These are phyloP conservation scores for Diaporthe sp. DNA, from an alignment of 2,329 filamentous ascomycete species.

Conservation along the genomic window DNA sequence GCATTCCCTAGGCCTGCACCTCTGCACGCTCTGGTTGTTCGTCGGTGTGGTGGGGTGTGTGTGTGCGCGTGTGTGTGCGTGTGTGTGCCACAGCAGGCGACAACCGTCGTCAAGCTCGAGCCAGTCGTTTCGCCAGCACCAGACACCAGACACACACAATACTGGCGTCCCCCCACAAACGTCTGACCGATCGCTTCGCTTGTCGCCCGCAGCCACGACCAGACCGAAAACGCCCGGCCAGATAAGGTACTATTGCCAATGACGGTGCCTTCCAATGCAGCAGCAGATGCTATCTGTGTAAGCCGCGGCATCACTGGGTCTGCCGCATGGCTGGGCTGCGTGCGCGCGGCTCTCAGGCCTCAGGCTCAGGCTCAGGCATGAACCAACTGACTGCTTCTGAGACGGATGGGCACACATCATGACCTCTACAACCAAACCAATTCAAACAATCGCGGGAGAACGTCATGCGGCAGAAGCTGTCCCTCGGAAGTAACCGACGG, in stretches of 20 bases:
- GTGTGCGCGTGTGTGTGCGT: not conserved
- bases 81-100: conserved; percentile 28
- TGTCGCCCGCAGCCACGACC: conserved; percentile 1
- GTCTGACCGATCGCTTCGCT: conserved; percentile 31
- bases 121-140: conserved; percentile 28
- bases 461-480: conserved; percentile 20
- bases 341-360: conserved; percentile 5
- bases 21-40: not conserved
- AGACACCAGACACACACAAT: conserved; percentile 15
- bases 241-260: conserved; percentile 21
- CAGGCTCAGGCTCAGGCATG: conserved; percentile 3
- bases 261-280: not conserved
- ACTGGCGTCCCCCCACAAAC: not conserved
- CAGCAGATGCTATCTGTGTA: not conserved
- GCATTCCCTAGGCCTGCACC: conserved; percentile 27
- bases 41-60: conserved; percentile 30
- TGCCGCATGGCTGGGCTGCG: conserved; percentile 7
- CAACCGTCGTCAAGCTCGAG: conserved; percentile 23
- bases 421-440: not conserved
- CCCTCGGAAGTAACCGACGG: conserved; percentile 30
- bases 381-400: not conserved
- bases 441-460: not conserved
- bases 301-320: not conserved
- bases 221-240: conserved; percentile 24
- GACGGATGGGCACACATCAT: conserved; percentile 21